Conservation (phyloP, 192 early-diverging fungal genomes). For the Mortierella hygrophila region DNA sequence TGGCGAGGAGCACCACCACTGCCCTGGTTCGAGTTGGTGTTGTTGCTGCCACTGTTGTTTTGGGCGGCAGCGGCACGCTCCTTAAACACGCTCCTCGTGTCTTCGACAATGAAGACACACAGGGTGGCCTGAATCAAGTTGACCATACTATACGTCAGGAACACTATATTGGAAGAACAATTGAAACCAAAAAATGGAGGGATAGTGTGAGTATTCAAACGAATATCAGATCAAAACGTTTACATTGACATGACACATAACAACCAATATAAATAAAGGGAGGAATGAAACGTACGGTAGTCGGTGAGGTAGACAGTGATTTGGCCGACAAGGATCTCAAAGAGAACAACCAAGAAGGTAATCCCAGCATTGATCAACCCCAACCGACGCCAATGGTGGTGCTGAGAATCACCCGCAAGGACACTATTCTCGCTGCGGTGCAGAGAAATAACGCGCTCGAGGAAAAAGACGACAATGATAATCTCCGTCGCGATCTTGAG, state of each 20-base stretch:
- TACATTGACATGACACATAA: background rate
- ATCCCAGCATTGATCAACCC: slow-evolving; percentile 51
- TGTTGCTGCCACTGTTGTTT: slow-evolving; percentile 12
- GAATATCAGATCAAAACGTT: too few species aligned
- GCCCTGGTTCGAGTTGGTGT: background rate
- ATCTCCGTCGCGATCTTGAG: slow-evolving; percentile 53
- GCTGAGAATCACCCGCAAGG: slow-evolving; percentile 9
- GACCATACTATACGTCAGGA: slow-evolving; percentile 48
- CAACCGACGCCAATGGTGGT: slow-evolving; percentile 46
- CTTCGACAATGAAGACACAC: slow-evolving; percentile 49
- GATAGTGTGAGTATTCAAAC: background rate
- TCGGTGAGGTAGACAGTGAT: slow-evolving; percentile 38
- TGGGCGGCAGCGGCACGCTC: slow-evolving; percentile 44
- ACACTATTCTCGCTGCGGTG: slow-evolving; percentile 19
- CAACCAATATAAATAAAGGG: background rate
- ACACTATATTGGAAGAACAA: slow-evolving; percentile 12
- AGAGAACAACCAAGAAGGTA: slow-evolving; percentile 52
- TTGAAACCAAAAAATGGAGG: background rate
- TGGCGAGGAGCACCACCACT: background rate
- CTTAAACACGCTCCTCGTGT: slow-evolving; percentile 46
- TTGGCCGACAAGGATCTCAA: slow-evolving; percentile 50
- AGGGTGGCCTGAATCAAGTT: slow-evolving; percentile 44
- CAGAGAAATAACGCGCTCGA: slow-evolving; percentile 48
- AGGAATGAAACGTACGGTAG: slow-evolving; percentile 23
- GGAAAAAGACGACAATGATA: slow-evolving; percentile 49